These are phyloP conservation scores for Aspergillus unguis DNA, from an alignment of 2,329 filamentous ascomycete species.

Conservation along the genomic window DNA sequence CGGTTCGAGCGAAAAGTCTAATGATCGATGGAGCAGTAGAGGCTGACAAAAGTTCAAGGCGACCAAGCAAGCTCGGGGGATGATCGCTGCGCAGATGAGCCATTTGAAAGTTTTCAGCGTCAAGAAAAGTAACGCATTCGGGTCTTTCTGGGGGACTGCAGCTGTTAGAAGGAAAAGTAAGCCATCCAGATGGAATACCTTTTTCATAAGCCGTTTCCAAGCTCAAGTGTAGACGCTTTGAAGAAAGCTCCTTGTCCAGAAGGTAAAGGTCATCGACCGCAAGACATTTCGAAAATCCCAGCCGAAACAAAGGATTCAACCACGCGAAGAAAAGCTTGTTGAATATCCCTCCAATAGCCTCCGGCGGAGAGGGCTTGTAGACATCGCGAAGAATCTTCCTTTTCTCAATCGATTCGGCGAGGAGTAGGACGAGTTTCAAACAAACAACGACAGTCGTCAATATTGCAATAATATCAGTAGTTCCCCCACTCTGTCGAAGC, in stretches of 20 bases:
- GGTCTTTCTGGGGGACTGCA: constrained; percentile 25
- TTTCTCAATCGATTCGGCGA: constrained; percentile 49
- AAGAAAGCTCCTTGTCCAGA: constrained; percentile 46
- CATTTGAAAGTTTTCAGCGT: constrained; percentile 32
- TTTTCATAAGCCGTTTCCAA: constrained; percentile 42
- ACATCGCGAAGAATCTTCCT: constrained; percentile 37
- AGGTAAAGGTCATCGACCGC: constrained; percentile 44
- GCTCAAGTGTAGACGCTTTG: constrained; percentile 38
- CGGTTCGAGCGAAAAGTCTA: constrained; percentile 31
- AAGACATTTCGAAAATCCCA: constrained; percentile 47
- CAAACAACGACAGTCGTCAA: constrained; percentile 42
- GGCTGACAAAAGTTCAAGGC: constrained; percentile 39
- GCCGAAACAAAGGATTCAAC: constrained; percentile 51
- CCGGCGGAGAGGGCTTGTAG: constrained; percentile 45
- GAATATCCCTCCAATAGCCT: constrained; percentile 53
- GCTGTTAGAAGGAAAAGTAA: constrained; percentile 12
- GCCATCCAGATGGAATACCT: constrained; percentile 23
- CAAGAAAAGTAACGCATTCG: constrained; percentile 30
- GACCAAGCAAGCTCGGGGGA: constrained; percentile 33
- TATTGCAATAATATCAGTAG: constrained; percentile 39
- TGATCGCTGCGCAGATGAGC: constrained; percentile 32
- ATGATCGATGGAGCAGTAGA: constrained; percentile 36
- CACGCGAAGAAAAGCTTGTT: constrained; percentile 52
- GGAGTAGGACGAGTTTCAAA: constrained; percentile 43
- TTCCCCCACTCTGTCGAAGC: constrained; percentile 29